phyloP scores from a whole-genome alignment of 2,329 filamentous ascomycete species.

The Venturia pyrina region DNA sequence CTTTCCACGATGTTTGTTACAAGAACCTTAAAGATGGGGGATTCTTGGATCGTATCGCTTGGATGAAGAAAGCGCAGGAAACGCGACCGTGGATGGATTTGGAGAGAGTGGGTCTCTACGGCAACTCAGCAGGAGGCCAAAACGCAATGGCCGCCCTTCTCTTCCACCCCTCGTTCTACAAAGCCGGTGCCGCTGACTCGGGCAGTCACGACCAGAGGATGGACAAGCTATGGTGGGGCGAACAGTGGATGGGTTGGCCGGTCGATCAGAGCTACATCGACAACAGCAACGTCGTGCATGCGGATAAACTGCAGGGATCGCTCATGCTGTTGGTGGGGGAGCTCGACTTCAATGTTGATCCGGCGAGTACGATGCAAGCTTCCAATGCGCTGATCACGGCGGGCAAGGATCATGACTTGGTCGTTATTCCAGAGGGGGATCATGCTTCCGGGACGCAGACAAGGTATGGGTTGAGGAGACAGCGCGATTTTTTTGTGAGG shows the following conservation, averaged over 20 bases:
- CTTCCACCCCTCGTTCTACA: slow-evolving; percentile 22
- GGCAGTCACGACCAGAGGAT: slow-evolving; percentile 23
- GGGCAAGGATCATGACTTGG: slow-evolving; percentile 19
- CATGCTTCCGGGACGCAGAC: slow-evolving; percentile 15
- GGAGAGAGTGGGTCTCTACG: slow-evolving; percentile 18
- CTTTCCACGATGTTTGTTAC: slow-evolving; percentile 21
- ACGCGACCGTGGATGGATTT: slow-evolving; percentile 21
- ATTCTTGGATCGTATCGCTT: slow-evolving; percentile 21
- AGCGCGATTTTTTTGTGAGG: slow-evolving; percentile 17
- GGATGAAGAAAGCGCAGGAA: slow-evolving; percentile 20
- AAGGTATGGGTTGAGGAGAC: slow-evolving; percentile 16
- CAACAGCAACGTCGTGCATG: slow-evolving; percentile 20
- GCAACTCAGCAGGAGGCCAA: slow-evolving; percentile 20
- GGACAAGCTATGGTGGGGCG: slow-evolving; percentile 23
- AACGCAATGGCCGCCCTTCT: slow-evolving; percentile 21
- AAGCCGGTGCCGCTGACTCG: slow-evolving; percentile 19
- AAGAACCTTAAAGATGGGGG: slow-evolving; percentile 23
- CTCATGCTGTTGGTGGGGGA: slow-evolving; percentile 24
- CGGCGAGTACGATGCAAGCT: slow-evolving; percentile 21
- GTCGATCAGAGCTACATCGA: slow-evolving; percentile 20
- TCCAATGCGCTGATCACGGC: slow-evolving; percentile 18
- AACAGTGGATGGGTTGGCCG: slow-evolving; percentile 22
- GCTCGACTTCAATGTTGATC: slow-evolving; percentile 23
- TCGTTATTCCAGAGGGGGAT: slow-evolving; percentile 18
- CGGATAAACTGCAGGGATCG: slow-evolving; percentile 16